Percentiles rank a stretch among this genome's conserved stretches.
Conservation (phyloP, 148 eudicot species). For the Spergularia marina region DNA sequence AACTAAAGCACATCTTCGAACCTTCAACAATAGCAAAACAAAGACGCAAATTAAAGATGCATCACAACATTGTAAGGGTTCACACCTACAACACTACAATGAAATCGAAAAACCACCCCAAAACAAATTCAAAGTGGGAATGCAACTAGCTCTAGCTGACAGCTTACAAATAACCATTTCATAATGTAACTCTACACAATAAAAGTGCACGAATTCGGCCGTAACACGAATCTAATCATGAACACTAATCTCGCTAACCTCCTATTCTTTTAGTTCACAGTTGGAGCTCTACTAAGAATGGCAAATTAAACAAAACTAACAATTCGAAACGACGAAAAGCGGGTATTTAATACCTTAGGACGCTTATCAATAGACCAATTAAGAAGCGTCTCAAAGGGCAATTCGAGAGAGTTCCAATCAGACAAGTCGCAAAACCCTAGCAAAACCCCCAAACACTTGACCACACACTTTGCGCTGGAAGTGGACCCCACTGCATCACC, state of each 20-base stretch:
- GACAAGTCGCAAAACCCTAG: conserved; percentile 59
- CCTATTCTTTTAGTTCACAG: too few species aligned
- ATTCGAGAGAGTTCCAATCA: conserved; percentile 55
- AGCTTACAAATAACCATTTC: too few species aligned
- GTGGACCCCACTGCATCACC: conserved; percentile 33
- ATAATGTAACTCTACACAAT: too few species aligned
- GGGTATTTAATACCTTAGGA: conserved; percentile 61
- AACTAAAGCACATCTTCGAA: conserved; percentile 74
- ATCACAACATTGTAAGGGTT: neutral
- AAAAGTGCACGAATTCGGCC: too few species aligned
- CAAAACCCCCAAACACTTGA: conserved; percentile 84
- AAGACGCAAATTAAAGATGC: neutral
- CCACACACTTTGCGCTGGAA: conserved; percentile 60
- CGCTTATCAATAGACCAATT: conserved; percentile 72
- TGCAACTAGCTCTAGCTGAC: too few species aligned
- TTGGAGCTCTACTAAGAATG: neutral
- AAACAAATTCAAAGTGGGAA: neutral
- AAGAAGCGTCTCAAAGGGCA: conserved; percentile 51
- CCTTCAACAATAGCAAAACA: conserved; percentile 42
- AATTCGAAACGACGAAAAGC: neutral
- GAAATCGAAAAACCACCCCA: neutral
- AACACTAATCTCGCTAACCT: too few species aligned
- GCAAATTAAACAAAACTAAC: neutral
- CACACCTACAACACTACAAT: neutral
- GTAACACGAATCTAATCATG: too few species aligned